Percentiles rank a stretch among this genome's conserved stretches.
These are phyloP conservation scores for Pseudonitzschia pungens DNA, from an alignment of 108 stramenopile genomes.

Conservation along the genomic window DNA sequence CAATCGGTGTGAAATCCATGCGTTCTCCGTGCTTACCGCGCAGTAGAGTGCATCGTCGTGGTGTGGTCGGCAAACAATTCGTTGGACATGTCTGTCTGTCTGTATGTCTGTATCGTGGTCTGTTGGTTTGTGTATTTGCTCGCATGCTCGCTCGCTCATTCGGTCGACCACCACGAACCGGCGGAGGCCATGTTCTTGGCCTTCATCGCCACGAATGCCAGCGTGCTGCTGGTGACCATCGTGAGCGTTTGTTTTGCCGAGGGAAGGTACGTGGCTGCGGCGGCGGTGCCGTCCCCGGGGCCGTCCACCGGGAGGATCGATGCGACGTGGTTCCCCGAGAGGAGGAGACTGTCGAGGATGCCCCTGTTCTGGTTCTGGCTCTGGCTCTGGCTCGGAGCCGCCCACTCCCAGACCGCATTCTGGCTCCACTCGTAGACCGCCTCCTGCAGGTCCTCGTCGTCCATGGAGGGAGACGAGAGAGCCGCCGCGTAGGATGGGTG, in stretches of 20 bases:
- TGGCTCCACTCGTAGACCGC: constrained; percentile 6
- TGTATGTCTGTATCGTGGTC: too few species aligned
- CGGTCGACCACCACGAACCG: not conserved
- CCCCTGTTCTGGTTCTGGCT: not conserved
- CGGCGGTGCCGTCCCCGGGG: not conserved
- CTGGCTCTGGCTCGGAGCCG: not conserved
- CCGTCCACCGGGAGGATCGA: not conserved
- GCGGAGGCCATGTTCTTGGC: not conserved
- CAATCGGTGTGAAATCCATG: too few species aligned
- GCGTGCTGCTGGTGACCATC: not conserved
- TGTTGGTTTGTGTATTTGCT: too few species aligned
- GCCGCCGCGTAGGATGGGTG: too few species aligned
- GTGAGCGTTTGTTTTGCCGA: not conserved
- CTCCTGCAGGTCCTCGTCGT: constrained; percentile 11
- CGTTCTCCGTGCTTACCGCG: too few species aligned
- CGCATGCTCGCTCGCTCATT: too few species aligned
- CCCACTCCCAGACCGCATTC: not conserved
- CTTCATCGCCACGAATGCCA: constrained; percentile 1
- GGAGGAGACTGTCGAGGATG: too few species aligned
- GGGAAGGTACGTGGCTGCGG: not conserved
- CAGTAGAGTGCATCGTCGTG: too few species aligned
- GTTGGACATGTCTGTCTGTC: too few species aligned
- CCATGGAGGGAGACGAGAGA: not conserved
- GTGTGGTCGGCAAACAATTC: not conserved
- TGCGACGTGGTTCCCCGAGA: not conserved